A percentile compares a stretch with the other conserved stretches of the same genome.
Conservation (phyloP, 768 basidiomycete genomes). For the Trichaptum fuscoviolaceum region DNA sequence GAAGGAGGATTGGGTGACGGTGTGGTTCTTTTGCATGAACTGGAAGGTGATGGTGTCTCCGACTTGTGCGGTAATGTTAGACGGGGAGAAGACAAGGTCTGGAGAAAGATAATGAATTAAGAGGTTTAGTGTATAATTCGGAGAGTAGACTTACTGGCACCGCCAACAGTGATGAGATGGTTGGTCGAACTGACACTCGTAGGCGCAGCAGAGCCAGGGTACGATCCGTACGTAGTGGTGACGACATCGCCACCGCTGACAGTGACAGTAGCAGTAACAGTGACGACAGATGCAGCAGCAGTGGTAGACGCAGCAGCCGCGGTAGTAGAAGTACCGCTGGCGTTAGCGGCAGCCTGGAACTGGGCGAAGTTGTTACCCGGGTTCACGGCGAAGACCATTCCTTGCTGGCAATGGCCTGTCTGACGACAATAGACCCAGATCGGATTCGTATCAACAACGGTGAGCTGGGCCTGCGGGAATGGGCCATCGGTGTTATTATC, state of each 20-base stretch:
- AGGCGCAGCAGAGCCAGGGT: constrained; percentile 25
- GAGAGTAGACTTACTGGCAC: constrained; percentile 10
- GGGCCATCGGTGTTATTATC: constrained; percentile 32
- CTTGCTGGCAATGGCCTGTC: constrained; percentile 46
- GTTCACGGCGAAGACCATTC: constrained; percentile 68
- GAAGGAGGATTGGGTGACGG: constrained; percentile 33
- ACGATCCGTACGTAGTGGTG: constrained; percentile 31
- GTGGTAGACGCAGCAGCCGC: constrained; percentile 23
- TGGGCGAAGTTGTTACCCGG: constrained; percentile 47
- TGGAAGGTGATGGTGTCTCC: constrained; percentile 37
- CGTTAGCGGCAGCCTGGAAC: constrained; percentile 51
- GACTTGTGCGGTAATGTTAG: constrained; percentile 29
- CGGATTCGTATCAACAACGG: constrained; percentile 37
- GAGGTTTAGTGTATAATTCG: not conserved
- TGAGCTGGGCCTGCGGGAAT: constrained; percentile 42
- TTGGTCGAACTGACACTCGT: constrained; percentile 24
- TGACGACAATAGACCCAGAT: constrained; percentile 60
- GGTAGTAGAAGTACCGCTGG: constrained; percentile 16
- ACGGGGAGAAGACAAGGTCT: constrained; percentile 24
- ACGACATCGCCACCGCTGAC: constrained; percentile 20
- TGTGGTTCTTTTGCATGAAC: constrained; percentile 37
- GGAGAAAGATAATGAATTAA: not conserved
- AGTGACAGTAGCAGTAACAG: constrained; percentile 36
- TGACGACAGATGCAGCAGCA: constrained; percentile 27
- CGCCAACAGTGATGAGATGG: constrained; percentile 27